These are phyloP conservation scores for Fusarium hainanense DNA, from an alignment of 2,329 filamentous ascomycete species.

Conservation along the genomic window DNA sequence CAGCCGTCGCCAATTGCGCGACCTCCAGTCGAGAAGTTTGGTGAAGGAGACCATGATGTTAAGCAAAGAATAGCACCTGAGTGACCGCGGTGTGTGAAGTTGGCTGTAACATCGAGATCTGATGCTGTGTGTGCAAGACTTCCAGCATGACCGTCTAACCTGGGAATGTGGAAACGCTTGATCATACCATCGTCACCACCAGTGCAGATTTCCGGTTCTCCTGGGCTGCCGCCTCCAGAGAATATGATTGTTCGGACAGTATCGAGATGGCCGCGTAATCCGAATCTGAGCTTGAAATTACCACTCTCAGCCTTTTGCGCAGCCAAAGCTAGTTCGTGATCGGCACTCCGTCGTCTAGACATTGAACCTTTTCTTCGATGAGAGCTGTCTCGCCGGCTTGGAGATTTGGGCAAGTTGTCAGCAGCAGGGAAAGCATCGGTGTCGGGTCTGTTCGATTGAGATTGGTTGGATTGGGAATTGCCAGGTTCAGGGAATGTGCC, in stretches of 20 bases:
- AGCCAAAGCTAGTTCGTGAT: slow-evolving; percentile 69
- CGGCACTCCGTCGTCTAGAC: slow-evolving; percentile 75
- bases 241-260: slow-evolving; percentile 96
- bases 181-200: slow-evolving; percentile 95
- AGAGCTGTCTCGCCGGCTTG: slow-evolving; percentile 73
- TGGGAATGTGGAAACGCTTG: slow-evolving; percentile 96
- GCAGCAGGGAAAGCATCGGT: slow-evolving; percentile 88
- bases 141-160: slow-evolving; percentile 69
- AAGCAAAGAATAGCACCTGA: slow-evolving; percentile 89
- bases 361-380: slow-evolving; percentile 86
- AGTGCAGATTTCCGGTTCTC: slow-evolving; percentile 96
- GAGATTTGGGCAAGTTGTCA: slow-evolving; percentile 83
- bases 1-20: slow-evolving; percentile 92
- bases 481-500: slow-evolving; percentile 70
- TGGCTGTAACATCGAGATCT: slow-evolving; percentile 90
- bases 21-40: slow-evolving; percentile 89
- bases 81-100: slow-evolving; percentile 96
- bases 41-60: slow-evolving; percentile 86
- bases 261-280: slow-evolving; percentile 90
- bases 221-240: slow-evolving; percentile 93
- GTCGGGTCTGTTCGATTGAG: slow-evolving; percentile 75
- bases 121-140: slow-evolving; percentile 66
- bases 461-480: slow-evolving; percentile 58
- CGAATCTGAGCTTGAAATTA: slow-evolving; percentile 93
- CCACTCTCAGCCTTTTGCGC: slow-evolving; percentile 72